Evolutionary conservation across 2,329 filamentous ascomycete species (phyloP).

Genomic region (Pseudogymnoascus sp.): DNA sequence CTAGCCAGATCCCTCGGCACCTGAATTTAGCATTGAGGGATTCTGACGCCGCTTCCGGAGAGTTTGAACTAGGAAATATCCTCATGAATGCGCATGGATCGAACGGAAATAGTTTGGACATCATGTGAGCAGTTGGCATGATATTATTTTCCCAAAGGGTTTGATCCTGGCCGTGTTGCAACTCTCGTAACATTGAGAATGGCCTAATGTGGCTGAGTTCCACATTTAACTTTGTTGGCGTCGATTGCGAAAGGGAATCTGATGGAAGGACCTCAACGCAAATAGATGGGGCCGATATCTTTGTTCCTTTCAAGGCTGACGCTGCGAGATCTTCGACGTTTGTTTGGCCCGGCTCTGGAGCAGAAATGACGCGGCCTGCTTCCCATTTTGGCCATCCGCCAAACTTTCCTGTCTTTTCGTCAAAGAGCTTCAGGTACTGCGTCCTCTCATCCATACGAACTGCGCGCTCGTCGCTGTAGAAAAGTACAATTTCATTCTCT

Average conservation of each 20-base stretch:
- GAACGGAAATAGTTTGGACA: not conserved
- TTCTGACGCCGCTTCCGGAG: not conserved
- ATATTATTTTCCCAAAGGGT: not conserved
- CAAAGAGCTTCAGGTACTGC: not conserved
- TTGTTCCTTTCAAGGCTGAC: not conserved
- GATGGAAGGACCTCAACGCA: constrained; percentile 2
- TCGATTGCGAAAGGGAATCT: not conserved
- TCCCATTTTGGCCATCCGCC: constrained; percentile 4
- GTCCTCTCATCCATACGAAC: not conserved
- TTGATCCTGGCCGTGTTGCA: not conserved
- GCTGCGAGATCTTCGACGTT: not conserved
- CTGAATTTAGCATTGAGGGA: not conserved
- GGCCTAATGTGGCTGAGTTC: not conserved
- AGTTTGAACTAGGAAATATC: not conserved
- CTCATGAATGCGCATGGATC: not conserved
- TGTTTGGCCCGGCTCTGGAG: not conserved
- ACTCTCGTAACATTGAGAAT: constrained; percentile 8
- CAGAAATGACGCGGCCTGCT: not conserved
- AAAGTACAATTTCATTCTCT: constrained; percentile 11
- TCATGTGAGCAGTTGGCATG: not conserved
- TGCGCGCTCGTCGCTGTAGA: not conserved
- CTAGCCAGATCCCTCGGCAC: constrained; percentile 2
- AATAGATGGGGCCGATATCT: not conserved
- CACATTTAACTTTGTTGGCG: not conserved
- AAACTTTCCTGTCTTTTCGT: not conserved